Percentiles rank a stretch among this genome's conserved stretches.
phyloP scores from a whole-genome alignment of 805 yeast genomes.

The Candida lessepsii region DNA sequence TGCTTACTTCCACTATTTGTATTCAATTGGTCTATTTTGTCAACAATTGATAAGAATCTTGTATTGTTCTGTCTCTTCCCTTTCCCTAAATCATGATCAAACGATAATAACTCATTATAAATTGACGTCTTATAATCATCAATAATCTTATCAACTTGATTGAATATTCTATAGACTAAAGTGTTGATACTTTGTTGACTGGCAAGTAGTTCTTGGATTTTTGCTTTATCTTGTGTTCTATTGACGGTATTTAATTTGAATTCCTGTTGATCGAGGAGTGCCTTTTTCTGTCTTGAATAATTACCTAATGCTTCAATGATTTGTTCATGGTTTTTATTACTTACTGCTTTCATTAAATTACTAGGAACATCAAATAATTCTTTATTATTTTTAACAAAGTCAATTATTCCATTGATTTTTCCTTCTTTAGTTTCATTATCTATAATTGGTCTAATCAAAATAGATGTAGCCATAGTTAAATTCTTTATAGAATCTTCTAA shows the following conservation, averaged over 20 bases:
- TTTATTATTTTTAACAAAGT: conserved; percentile 30
- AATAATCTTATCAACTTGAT: conserved; percentile 33
- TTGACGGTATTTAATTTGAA: conserved; percentile 13
- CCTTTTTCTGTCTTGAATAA: conserved; percentile 19
- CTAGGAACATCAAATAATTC: conserved; percentile 39
- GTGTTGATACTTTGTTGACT: conserved; percentile 23
- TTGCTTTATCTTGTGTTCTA: conserved; percentile 21
- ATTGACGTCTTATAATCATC: conserved; percentile 34
- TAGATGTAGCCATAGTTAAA: conserved; percentile 34
- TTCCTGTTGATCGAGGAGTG: conserved; percentile 12
- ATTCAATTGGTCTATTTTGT: conserved; percentile 36
- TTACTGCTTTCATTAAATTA: conserved; percentile 26
- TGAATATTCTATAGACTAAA: conserved; percentile 28
- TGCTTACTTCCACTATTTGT: conserved; percentile 15
- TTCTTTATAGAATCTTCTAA: conserved; percentile 40
- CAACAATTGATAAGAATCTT: conserved; percentile 38
- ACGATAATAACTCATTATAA: conserved; percentile 35
- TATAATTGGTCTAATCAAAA: conserved; percentile 41
- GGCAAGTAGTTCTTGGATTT: conserved; percentile 6
- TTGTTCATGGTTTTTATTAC: conserved; percentile 31
- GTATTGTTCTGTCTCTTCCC: conserved; percentile 20
- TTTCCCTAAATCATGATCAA: conserved; percentile 29
- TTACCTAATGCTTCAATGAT: conserved; percentile 35
- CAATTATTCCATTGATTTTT: conserved; percentile 34
- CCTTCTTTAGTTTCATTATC: conserved; percentile 37